These are phyloP conservation scores for Leccinum imitatum DNA, from an alignment of 768 basidiomycete genomes.

Conservation along the genomic window DNA sequence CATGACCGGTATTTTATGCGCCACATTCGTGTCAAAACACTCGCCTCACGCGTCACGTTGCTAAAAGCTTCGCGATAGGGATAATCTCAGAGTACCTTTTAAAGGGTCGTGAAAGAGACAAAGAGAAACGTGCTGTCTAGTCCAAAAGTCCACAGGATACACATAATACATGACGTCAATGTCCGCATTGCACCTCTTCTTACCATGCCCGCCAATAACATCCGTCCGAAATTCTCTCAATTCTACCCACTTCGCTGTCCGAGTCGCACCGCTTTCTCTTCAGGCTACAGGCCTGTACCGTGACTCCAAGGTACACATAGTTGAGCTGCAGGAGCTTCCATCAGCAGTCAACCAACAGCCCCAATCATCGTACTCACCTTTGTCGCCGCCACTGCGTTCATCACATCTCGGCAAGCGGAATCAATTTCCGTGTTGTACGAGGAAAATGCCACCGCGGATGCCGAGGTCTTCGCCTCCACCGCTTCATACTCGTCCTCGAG, in stretches of 20 bases:
- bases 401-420: neutral
- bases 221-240: neutral
- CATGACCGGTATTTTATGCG: neutral
- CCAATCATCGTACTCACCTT: constrained; percentile 12
- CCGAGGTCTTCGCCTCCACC: neutral
- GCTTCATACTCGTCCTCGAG: neutral
- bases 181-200: neutral
- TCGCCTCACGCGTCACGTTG: neutral
- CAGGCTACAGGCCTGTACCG: constrained; percentile 1
- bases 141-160: constrained; percentile 1
- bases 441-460: neutral
- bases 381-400: neutral
- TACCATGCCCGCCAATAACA: neutral
- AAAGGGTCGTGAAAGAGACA: neutral
- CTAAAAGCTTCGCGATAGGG: neutral
- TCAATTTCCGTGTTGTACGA: neutral
- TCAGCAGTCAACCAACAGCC: neutral
- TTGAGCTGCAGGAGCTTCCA: neutral
- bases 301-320: constrained; percentile 6
- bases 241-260: constrained; percentile 2
- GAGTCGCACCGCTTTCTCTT: constrained; percentile 21
- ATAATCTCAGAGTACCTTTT: neutral
- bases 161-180: neutral
- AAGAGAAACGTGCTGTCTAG: neutral
- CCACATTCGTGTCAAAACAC: neutral